phyloP scores from a whole-genome alignment of 148 eudicot species.

The Selenicereus undatus region DNA sequence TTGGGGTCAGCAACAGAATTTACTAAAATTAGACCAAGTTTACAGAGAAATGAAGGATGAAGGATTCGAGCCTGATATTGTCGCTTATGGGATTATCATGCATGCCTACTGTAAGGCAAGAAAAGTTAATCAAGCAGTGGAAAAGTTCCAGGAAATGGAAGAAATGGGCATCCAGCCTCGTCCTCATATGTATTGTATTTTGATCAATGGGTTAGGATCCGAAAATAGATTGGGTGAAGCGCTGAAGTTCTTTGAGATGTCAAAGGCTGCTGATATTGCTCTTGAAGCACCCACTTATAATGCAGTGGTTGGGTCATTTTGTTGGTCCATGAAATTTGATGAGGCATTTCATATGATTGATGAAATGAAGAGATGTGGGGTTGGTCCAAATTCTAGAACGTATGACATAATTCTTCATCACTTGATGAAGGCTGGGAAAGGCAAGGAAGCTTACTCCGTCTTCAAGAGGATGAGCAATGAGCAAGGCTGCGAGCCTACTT shows the following conservation, averaged over 20 bases:
- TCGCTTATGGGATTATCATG: conserved; percentile 76
- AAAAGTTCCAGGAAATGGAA: conserved; percentile 56
- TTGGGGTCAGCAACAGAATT: conserved; percentile 70
- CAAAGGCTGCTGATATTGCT: conserved; percentile 39
- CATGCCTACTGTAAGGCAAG: conserved; percentile 67
- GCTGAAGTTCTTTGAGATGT: conserved; percentile 54
- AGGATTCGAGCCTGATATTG: conserved; percentile 77
- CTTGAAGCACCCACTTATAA: conserved; percentile 81
- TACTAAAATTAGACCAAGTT: conserved; percentile 60
- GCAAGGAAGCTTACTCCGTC: conserved; percentile 55
- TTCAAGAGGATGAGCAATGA: conserved; percentile 52
- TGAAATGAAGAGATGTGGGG: conserved; percentile 63
- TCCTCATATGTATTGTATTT: conserved; percentile 67
- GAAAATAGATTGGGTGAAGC: conserved; percentile 61
- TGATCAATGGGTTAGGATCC: conserved; percentile 78
- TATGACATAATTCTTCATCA: conserved; percentile 83
- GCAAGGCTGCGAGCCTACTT: conserved; percentile 52
- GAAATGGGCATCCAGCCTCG: conserved; percentile 46
- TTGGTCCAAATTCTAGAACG: conserved; percentile 76
- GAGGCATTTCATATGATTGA: conserved; percentile 67
- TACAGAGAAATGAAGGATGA: conserved; percentile 63
- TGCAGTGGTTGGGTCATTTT: conserved; percentile 75
- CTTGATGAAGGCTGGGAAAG: conserved; percentile 46
- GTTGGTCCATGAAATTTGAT: conserved; percentile 60
- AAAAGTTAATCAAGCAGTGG: conserved; percentile 50